Evolutionary conservation across 306 rosid genomes (phyloP).

Genomic region (Lathyrus tuberosus): DNA sequence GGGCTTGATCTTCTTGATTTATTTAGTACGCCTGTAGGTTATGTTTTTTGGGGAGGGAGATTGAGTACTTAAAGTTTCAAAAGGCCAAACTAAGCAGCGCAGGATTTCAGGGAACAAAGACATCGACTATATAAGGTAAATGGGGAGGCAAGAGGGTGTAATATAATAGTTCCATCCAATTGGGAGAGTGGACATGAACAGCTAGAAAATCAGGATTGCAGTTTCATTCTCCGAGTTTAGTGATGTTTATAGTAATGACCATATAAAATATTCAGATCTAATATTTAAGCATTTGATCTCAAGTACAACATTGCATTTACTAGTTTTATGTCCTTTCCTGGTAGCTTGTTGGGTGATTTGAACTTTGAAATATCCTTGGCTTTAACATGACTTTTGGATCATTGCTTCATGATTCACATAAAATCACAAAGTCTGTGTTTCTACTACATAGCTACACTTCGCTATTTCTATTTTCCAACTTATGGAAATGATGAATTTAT

Average conservation of each 20-base stretch:
- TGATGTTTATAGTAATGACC: slow-evolving; percentile 9
- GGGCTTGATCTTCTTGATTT: slow-evolving; percentile 27
- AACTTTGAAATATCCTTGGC: slow-evolving; percentile 8
- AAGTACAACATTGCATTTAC: slow-evolving; percentile 4
- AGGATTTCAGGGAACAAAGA: neutral
- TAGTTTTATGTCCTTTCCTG: slow-evolving; percentile 10
- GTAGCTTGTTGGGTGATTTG: slow-evolving; percentile 9
- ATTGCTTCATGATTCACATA: slow-evolving; percentile 15
- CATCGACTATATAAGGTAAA: neutral
- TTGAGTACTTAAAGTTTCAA: neutral
- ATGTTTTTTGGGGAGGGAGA: neutral
- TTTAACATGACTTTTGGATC: slow-evolving; percentile 2
- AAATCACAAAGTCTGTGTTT: slow-evolving; percentile 13
- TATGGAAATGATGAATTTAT: slow-evolving; percentile 11
- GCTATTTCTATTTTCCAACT: slow-evolving; percentile 27
- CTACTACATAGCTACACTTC: slow-evolving; percentile 20
- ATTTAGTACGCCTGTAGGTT: neutral
- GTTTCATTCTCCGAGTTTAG: slow-evolving; percentile 13
- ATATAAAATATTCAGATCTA: slow-evolving; percentile 5
- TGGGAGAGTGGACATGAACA: neutral
- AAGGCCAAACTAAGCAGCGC: neutral
- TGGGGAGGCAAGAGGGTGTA: neutral
- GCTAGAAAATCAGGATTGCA: neutral
- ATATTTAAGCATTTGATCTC: neutral
- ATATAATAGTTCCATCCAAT: neutral